These are phyloP conservation scores for Monascus purpureus DNA, from an alignment of 495 filamentous ascomycete species.

Conservation along the genomic window DNA sequence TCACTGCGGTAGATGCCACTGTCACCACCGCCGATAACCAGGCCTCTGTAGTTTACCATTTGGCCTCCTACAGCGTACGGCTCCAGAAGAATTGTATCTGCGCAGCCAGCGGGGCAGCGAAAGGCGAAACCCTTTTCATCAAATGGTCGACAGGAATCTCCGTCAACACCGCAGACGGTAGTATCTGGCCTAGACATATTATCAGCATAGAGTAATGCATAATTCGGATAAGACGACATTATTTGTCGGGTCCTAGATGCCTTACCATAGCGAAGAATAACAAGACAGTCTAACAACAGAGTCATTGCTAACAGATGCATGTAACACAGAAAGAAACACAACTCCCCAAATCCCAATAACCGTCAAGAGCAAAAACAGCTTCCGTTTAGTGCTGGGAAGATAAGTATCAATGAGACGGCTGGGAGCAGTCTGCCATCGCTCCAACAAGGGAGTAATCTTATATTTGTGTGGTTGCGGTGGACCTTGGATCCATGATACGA, in stretches of 20 bases:
- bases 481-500: constrained; percentile 26
- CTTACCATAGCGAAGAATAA: constrained; percentile 37
- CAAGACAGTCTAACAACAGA: constrained; percentile 39
- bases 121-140: constrained; percentile 52
- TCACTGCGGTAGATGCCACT: constrained; percentile 54
- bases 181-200: constrained; percentile 25
- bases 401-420: constrained; percentile 41
- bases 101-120: constrained; percentile 58
- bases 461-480: constrained; percentile 44
- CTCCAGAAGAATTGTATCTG: constrained; percentile 47
- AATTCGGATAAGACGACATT: too few species aligned
- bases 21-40: constrained; percentile 52
- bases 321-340: constrained; percentile 48
- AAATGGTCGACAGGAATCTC: constrained; percentile 59
- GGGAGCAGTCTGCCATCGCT: constrained; percentile 46
- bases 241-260: too few species aligned
- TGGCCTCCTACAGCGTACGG: constrained; percentile 54
- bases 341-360: constrained; percentile 51
- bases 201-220: too few species aligned
- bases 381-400: constrained; percentile 38
- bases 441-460: constrained; percentile 50
- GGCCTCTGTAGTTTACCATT: constrained; percentile 46
- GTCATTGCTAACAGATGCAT: constrained; percentile 43
- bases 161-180: constrained; percentile 57
- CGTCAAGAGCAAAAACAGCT: constrained; percentile 33